Evolutionary conservation across 352 stramenopile genomes (phyloP).

Genomic region (Phytopythium aichiense): DNA sequence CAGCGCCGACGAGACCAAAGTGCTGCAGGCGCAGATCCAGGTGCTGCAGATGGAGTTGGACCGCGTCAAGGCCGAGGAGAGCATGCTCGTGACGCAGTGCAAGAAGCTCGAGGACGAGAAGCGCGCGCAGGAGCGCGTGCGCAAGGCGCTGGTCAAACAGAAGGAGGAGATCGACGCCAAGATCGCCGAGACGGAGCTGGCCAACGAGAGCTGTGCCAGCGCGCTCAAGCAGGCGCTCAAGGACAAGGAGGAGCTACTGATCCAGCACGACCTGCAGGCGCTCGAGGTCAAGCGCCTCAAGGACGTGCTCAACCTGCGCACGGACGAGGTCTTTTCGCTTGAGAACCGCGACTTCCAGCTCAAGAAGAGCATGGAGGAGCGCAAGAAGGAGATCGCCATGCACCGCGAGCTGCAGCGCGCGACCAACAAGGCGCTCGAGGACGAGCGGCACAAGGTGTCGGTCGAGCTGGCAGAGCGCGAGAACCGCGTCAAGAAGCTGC

Average conservation of each 20-base stretch:
- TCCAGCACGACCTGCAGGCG: slow-evolving; percentile 92
- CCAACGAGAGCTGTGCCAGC: slow-evolving; percentile 86
- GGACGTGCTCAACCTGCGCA: slow-evolving; percentile 82
- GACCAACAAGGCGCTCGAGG: slow-evolving; percentile 85
- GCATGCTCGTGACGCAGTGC: slow-evolving; percentile 87
- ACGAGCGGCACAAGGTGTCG: slow-evolving; percentile 92
- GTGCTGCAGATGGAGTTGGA: slow-evolving; percentile 89
- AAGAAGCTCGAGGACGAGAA: slow-evolving; percentile 93
- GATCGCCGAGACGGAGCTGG: slow-evolving; percentile 89
- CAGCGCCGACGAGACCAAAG: slow-evolving; percentile 92
- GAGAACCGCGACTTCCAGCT: slow-evolving; percentile 94
- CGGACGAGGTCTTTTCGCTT: slow-evolving; percentile 92
- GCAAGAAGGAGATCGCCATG: slow-evolving; percentile 88
- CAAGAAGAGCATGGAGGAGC: slow-evolving; percentile 93
- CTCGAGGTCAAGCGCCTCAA: slow-evolving; percentile 92
- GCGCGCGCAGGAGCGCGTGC: slow-evolving; percentile 66
- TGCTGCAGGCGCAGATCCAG: slow-evolving; percentile 89
- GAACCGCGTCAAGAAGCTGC: slow-evolving; percentile 86
- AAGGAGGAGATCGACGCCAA: slow-evolving; percentile 71
- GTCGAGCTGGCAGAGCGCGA: slow-evolving; percentile 89
- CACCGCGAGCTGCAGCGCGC: slow-evolving; percentile 89
- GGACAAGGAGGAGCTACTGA: slow-evolving; percentile 91
- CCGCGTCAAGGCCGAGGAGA: slow-evolving; percentile 81
- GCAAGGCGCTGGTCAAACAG: slow-evolving; percentile 69
- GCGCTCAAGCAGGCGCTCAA: slow-evolving; percentile 77